Percentiles rank a stretch among this genome's conserved stretches.
Conservation (phyloP, 257 asterid genomes). For the Mentha longifolia region DNA sequence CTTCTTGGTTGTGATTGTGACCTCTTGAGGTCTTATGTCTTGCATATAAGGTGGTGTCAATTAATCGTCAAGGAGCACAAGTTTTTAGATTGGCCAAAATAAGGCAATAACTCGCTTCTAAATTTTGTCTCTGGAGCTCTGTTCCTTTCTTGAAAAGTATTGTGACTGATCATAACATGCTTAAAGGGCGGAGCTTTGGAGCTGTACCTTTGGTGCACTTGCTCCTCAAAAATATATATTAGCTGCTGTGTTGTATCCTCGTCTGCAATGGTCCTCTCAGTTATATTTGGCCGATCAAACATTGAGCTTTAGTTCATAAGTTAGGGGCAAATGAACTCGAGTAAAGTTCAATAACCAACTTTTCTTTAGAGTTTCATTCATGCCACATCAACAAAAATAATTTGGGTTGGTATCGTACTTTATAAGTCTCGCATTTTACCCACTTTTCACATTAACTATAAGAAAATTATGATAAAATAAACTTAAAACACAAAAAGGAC, state of each 20-base stretch:
- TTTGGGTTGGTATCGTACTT: background rate
- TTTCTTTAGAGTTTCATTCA: background rate
- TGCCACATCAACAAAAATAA: background rate
- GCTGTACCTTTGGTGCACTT: background rate
- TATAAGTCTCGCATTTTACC: background rate
- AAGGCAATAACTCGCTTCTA: too few species aligned
- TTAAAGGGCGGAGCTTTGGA: too few species aligned
- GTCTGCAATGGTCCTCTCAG: conserved; percentile 5
- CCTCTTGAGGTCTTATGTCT: too few species aligned
- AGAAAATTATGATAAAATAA: background rate
- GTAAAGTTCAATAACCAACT: background rate
- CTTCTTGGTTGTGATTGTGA: too few species aligned
- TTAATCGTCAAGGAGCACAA: too few species aligned
- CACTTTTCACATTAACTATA: background rate
- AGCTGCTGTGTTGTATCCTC: background rate
- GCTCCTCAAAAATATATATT: background rate
- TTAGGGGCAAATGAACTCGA: background rate
- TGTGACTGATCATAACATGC: too few species aligned
- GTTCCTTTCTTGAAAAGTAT: too few species aligned
- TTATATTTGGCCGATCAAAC: conserved; percentile 16
- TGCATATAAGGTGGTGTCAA: too few species aligned
- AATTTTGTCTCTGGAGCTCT: too few species aligned
- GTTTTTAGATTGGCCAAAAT: too few species aligned
- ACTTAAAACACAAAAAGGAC: background rate
- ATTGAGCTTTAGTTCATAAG: background rate